A percentile compares a stretch with the other conserved stretches of the same genome.
phyloP scores from a whole-genome alignment of 2,329 filamentous ascomycete genomes.

The Fusarium praegraminearum region DNA sequence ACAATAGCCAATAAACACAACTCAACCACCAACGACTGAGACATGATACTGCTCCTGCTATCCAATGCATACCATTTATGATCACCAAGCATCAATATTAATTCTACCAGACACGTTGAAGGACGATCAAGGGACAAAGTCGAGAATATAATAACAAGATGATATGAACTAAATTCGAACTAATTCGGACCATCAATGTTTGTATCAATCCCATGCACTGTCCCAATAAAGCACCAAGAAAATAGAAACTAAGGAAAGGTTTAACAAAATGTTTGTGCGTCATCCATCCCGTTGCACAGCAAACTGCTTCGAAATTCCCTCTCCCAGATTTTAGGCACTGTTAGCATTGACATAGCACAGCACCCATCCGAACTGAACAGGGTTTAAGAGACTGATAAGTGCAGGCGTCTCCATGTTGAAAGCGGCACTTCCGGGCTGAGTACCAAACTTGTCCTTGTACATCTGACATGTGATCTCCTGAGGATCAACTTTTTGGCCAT shows the following conservation, averaged over 20 bases:
- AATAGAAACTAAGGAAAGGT: background rate
- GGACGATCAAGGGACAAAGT: background rate
- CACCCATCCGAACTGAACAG: background rate
- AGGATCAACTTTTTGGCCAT: background rate
- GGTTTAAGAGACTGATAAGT: background rate
- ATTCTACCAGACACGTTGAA: background rate
- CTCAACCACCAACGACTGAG: background rate
- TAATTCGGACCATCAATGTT: no score
- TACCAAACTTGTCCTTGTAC: background rate
- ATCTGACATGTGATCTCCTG: background rate
- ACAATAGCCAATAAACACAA: background rate
- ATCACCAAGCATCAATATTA: background rate
- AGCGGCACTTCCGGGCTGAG: background rate
- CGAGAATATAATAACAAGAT: background rate
- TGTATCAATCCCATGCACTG: background rate
- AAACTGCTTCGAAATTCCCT: background rate
- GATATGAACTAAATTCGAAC: background rate
- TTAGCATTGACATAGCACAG: background rate
- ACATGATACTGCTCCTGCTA: background rate
- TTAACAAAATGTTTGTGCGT: background rate
- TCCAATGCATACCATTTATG: background rate
- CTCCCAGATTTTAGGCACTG: background rate
- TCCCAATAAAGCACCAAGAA: background rate
- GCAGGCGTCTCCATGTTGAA: background rate
- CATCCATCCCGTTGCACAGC: background rate